Evolutionary conservation across 2,329 filamentous ascomycete species (phyloP).

Genomic region (Curvularia sp.): DNA sequence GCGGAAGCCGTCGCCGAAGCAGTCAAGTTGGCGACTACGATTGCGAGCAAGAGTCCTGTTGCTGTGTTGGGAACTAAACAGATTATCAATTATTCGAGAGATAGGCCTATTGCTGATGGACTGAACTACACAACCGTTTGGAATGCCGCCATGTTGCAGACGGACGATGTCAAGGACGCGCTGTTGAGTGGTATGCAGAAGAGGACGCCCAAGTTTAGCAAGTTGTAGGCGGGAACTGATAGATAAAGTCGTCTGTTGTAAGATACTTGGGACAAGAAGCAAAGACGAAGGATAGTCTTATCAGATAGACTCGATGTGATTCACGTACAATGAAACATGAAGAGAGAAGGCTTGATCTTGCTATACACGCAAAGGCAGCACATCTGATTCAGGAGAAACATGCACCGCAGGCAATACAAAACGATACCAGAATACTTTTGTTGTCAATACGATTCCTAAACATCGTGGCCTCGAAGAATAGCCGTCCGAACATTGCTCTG

Average conservation of each 20-base stretch:
- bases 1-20: slow-evolving; percentile 67
- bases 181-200: slow-evolving; percentile 79
- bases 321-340: not conserved
- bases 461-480: slow-evolving; percentile 64
- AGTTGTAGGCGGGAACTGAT: slow-evolving; percentile 64
- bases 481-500: not conserved
- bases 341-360: not conserved
- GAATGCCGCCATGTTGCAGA: slow-evolving; percentile 86
- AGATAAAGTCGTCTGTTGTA: not conserved
- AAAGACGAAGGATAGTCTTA: not conserved
- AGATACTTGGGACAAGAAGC: not conserved
- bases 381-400: not conserved
- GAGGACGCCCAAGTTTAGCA: slow-evolving; percentile 81
- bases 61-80: slow-evolving; percentile 89
- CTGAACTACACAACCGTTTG: slow-evolving; percentile 84
- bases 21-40: slow-evolving; percentile 66
- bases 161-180: slow-evolving; percentile 75
- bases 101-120: slow-evolving; percentile 77
- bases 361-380: not conserved
- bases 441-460: not conserved
- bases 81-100: slow-evolving; percentile 79
- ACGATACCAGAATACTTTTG: not conserved
- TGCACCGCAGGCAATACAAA: not conserved
- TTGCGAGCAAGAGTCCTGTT: slow-evolving; percentile 85
- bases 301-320: not conserved